Percentiles rank a stretch among this genome's conserved stretches.
Evolutionary conservation across 495 filamentous ascomycete genomes (phyloP).

Genomic region (Immersiella caudata): DNA sequence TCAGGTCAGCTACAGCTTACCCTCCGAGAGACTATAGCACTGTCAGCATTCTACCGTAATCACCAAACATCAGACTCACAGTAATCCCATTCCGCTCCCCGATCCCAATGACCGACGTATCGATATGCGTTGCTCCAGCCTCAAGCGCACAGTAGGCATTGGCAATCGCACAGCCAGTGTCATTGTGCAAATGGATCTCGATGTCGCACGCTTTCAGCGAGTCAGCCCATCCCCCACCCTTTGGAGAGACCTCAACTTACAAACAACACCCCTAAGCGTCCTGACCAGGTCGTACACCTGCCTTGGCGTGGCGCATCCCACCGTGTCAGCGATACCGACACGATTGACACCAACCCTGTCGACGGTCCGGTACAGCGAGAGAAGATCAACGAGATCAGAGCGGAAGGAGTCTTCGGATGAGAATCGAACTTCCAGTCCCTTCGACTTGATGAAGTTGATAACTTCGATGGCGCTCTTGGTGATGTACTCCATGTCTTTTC

Average conservation of each 20-base stretch:
- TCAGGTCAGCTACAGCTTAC: neutral
- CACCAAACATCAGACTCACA: neutral
- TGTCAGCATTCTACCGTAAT: too few relatives aligned
- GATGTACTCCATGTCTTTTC: slow-evolving; percentile 62
- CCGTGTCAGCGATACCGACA: slow-evolving; percentile 78
- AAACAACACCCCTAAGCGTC: slow-evolving; percentile 68
- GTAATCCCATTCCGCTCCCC: slow-evolving; percentile 76
- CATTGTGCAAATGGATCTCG: slow-evolving; percentile 72
- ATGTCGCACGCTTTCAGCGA: slow-evolving; percentile 41
- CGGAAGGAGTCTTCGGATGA: slow-evolving; percentile 77
- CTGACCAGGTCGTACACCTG: slow-evolving; percentile 83
- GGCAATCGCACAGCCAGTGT: slow-evolving; percentile 74
- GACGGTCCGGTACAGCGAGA: slow-evolving; percentile 54
- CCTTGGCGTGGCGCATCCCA: slow-evolving; percentile 71
- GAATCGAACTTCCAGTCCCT: slow-evolving; percentile 72
- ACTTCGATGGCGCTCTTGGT: slow-evolving; percentile 72
- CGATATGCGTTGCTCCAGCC: slow-evolving; percentile 63
- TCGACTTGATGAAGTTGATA: slow-evolving; percentile 83
- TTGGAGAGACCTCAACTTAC: slow-evolving; percentile 15
- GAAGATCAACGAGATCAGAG: slow-evolving; percentile 70
- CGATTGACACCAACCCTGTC: slow-evolving; percentile 75
- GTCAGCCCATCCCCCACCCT: neutral
- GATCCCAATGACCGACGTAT: slow-evolving; percentile 46
- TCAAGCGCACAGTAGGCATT: slow-evolving; percentile 72
- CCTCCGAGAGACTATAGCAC: slow-evolving; percentile 2